These are phyloP conservation scores for Rhodotorula graminis DNA, from an alignment of 768 basidiomycete genomes.

Conservation along the genomic window DNA sequence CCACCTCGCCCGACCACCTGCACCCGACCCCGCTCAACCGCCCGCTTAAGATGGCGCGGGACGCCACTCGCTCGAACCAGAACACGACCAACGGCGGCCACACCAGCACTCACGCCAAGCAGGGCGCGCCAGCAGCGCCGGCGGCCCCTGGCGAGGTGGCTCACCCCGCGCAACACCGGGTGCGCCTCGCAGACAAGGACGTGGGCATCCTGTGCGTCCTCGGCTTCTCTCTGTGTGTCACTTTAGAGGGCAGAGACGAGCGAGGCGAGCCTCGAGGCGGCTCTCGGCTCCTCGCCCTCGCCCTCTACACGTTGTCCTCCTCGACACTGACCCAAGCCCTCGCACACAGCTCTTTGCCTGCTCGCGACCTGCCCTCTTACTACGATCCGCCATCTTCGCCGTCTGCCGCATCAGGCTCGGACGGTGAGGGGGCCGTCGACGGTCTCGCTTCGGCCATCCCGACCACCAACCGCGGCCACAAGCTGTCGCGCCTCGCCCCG, in stretches of 20 bases:
- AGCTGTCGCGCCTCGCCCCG: constrained; percentile 30
- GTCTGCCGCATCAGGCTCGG: constrained; percentile 1
- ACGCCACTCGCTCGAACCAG: not conserved
- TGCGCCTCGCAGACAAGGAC: not conserved
- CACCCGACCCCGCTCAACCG: no score
- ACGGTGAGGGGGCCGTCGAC: constrained; percentile 6
- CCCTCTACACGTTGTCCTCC: not conserved
- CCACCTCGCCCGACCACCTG: not conserved
- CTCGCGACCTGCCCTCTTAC: constrained; percentile 32
- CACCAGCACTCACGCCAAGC: no score
- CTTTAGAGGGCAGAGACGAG: not conserved
- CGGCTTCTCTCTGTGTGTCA: not conserved
- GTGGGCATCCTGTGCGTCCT: constrained; percentile 6
- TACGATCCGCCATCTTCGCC: constrained; percentile 26
- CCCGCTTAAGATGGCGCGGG: not conserved
- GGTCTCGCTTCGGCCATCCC: constrained; percentile 1
- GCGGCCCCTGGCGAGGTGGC: no score
- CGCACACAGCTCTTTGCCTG: constrained; percentile 30
- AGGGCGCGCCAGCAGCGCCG: not conserved
- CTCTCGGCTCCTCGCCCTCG: not conserved
- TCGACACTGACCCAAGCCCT: not conserved
- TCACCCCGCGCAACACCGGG: not conserved
- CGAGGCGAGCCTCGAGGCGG: no score
- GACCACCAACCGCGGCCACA: constrained; percentile 42
- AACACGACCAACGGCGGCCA: not conserved